phyloP scores from a whole-genome alignment of 495 filamentous ascomycete species.

The Pseudoneurospora amorphoporcata region DNA sequence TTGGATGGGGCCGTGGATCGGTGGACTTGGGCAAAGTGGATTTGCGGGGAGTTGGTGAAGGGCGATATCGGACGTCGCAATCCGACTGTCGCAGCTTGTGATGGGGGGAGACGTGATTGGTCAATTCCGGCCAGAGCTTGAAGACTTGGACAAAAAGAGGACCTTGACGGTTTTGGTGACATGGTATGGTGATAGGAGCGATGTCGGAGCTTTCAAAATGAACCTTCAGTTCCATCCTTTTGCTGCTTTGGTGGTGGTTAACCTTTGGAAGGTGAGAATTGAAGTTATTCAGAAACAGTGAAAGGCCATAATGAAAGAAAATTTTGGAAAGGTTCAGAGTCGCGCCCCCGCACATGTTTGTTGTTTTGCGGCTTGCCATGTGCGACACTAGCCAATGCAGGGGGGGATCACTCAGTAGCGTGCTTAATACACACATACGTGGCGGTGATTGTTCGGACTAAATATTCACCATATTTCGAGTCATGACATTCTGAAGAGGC shows the following conservation, averaged over 20 bases:
- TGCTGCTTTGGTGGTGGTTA: background rate
- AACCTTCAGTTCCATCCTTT: background rate
- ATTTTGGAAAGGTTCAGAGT: background rate
- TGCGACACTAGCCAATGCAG: background rate
- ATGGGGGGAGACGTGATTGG: background rate
- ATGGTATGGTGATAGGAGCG: background rate
- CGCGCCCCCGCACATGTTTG: background rate
- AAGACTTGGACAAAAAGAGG: background rate
- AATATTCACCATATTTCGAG: background rate
- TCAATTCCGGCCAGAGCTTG: background rate
- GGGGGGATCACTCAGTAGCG: background rate
- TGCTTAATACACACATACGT: background rate
- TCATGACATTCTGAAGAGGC: background rate
- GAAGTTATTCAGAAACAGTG: background rate
- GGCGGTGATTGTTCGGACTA: background rate
- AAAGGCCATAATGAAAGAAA: background rate
- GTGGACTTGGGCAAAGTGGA: background rate
- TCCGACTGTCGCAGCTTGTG: background rate
- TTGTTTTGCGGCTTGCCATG: background rate
- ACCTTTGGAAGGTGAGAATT: background rate
- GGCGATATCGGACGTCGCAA: background rate
- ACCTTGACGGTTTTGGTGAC: background rate
- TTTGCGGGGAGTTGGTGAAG: background rate
- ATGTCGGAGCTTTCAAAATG: background rate
- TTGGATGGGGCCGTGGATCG: background rate